Conservation (phyloP, 768 basidiomycete genomes). For the Amanita fuliginea region DNA sequence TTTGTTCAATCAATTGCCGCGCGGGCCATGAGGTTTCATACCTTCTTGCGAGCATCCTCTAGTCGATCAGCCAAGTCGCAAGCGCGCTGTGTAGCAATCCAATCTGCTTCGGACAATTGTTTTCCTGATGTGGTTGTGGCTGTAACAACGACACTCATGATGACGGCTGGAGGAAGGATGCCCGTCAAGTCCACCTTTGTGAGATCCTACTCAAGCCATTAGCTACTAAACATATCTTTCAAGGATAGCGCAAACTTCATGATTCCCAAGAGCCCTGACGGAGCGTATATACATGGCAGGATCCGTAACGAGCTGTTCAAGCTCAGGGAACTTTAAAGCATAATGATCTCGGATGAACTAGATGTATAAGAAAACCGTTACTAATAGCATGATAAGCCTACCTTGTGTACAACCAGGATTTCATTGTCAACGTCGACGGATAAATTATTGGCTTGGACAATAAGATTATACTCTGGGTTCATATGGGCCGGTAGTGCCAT, state of each 20-base stretch:
- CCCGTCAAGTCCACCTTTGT: conserved; percentile 77
- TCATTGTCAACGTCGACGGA: conserved; percentile 99
- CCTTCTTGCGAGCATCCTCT: conserved; percentile 85
- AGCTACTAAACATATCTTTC: neutral
- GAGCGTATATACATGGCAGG: conserved; percentile 88
- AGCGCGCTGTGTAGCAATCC: conserved; percentile 75
- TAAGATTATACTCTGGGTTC: conserved; percentile 92
- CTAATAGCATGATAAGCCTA: conserved; percentile 10
- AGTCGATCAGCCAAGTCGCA: conserved; percentile 84
- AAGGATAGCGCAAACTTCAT: conserved; percentile 36
- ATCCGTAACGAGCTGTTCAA: conserved; percentile 90
- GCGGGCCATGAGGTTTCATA: conserved; percentile 15
- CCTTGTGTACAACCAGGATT: conserved; percentile 94
- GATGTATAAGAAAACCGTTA: conserved; percentile 9
- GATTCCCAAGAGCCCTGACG: conserved; percentile 80
- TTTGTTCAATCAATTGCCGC: conserved; percentile 4
- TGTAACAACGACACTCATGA: conserved; percentile 94
- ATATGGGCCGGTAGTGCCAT: conserved; percentile 75
- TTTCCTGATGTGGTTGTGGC: conserved; percentile 86
- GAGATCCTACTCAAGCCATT: conserved; percentile 46
- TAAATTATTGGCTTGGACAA: conserved; percentile 95
- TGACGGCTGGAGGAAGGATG: conserved; percentile 77
- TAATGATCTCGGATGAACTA: conserved; percentile 99
- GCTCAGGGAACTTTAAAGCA: conserved; percentile 87
- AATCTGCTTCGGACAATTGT: conserved; percentile 54